These are phyloP conservation scores for Boletus barrowsii DNA, from an alignment of 768 basidiomycete genomes.

Conservation along the genomic window DNA sequence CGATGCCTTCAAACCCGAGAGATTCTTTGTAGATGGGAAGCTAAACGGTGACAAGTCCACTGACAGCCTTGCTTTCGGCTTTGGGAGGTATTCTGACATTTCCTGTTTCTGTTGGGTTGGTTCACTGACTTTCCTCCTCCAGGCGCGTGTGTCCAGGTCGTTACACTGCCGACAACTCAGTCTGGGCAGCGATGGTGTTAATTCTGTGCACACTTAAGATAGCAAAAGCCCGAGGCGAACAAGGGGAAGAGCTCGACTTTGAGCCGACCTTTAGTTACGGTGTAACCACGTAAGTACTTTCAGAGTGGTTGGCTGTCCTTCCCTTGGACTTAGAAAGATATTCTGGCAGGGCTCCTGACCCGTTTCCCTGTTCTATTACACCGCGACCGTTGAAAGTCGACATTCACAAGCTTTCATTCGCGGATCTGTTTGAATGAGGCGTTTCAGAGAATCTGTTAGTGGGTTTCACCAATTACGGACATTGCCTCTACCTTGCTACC, in stretches of 20 bases:
- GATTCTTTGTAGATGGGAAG: slow-evolving; percentile 23
- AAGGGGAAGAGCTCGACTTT: slow-evolving; percentile 27
- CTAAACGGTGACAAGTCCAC: neutral
- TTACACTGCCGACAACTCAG: slow-evolving; percentile 24
- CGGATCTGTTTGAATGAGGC: neutral
- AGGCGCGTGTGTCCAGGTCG: slow-evolving; percentile 34
- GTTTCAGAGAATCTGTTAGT: neutral
- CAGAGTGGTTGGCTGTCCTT: too few species aligned
- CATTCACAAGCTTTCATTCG: neutral
- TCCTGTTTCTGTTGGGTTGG: neutral
- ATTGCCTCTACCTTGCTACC: too few species aligned
- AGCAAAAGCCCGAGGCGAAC: slow-evolving; percentile 19
- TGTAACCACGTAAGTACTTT: slow-evolving; percentile 6
- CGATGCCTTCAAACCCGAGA: slow-evolving; percentile 30
- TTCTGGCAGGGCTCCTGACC: neutral
- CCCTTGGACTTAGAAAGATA: too few species aligned
- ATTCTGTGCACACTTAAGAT: slow-evolving; percentile 29
- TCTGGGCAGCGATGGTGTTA: slow-evolving; percentile 30
- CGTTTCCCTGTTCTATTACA: neutral
- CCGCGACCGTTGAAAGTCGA: neutral
- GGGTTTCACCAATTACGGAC: too few species aligned
- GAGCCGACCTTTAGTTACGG: slow-evolving; percentile 14
- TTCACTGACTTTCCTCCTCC: neutral
- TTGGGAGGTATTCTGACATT: slow-evolving; percentile 21
- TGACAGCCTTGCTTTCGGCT: slow-evolving; percentile 15